Evolutionary conservation across 805 yeast species (phyloP).

Genomic region (Citeromyces matritensis): DNA sequence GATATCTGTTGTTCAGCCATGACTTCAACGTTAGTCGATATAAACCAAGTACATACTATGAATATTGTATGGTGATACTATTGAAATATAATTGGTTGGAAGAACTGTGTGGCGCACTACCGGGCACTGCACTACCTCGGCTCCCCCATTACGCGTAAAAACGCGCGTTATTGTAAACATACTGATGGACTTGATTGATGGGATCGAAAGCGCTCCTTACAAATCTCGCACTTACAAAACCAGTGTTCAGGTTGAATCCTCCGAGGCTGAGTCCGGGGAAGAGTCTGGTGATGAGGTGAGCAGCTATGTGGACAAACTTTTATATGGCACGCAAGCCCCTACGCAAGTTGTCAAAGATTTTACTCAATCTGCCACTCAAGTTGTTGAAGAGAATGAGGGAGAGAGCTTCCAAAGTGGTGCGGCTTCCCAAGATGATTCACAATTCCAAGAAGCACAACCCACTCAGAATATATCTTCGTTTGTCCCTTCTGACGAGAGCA

Average conservation of each 20-base stretch:
- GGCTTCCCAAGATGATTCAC: neutral
- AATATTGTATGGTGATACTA: too few relatives aligned
- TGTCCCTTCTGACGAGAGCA: neutral
- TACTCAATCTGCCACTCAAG: too few relatives aligned
- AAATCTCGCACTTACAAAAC: slow-evolving; percentile 1
- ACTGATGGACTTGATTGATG: slow-evolving; percentile 2
- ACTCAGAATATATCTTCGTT: too few relatives aligned
- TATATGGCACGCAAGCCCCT: too few relatives aligned
- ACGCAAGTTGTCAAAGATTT: neutral
- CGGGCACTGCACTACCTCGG: too few relatives aligned
- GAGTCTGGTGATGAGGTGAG: neutral
- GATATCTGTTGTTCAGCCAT: slow-evolving; percentile 2
- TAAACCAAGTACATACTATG: too few relatives aligned
- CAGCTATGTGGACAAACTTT: neutral
- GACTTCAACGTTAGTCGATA: too few relatives aligned
- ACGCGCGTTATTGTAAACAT: slow-evolving; percentile 1
- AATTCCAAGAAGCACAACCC: neutral
- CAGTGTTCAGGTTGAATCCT: neutral
- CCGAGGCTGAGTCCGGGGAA: neutral
- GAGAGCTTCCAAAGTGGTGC: too few relatives aligned
- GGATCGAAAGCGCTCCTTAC: slow-evolving; percentile 1
- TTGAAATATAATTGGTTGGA: too few relatives aligned
- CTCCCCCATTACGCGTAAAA: too few relatives aligned
- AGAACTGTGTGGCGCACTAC: too few relatives aligned
- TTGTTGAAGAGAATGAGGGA: too few relatives aligned